Base-by-base conservation (phyloP, 805 yeast genomes). In the Groenewaldozyma tartarivorans region DNA sequence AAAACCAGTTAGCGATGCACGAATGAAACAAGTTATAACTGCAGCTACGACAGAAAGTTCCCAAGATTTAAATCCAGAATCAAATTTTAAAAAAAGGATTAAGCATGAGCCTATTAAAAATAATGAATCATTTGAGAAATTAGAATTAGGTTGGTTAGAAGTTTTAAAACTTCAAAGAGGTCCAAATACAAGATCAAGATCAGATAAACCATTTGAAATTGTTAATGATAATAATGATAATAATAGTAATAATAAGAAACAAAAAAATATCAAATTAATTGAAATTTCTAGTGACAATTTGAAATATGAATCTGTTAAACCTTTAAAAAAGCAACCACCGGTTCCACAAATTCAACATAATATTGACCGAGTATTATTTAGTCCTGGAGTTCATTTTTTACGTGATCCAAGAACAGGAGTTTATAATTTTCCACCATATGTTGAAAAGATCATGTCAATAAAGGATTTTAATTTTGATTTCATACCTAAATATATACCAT, bases 371-470 rank as follows among this genome's bases (percentile, higher is more conserved):
- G 87, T 81, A 0, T 61, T 90, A 9, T 84, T 81, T 56, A 77
- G 81, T 22, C 95, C 95, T 0, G 94, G 72, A 0, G 79, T 84
- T 1, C 95, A 87, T 50, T 79, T 72, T 45, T 58, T 83, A 24
- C 77, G 75, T 53, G 96, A 88, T 60, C 79, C 87, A 16, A 67
- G 96, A 44, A 75, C 94, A 0, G 68, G 78, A 36, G 78, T 77
- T 1, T 78, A 69, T 58, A 84, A 86, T 56, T 87, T 82, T 56
- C 63, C 76, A 5, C 76, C 79, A 2, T 66, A 62, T 41, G 62
- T 90, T 33, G 71, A 72, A 46, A 56, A 69, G 6, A 74, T 88
- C 19, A 72, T 81, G 47, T 68, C 76, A 4, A 69, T 81, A 24
- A 70, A 75, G 20, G 79, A 83, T 30, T 80, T 85, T 50, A 76